phyloP scores from a whole-genome alignment of 2,329 filamentous ascomycete species.

The Microcyclospora pomicola region DNA sequence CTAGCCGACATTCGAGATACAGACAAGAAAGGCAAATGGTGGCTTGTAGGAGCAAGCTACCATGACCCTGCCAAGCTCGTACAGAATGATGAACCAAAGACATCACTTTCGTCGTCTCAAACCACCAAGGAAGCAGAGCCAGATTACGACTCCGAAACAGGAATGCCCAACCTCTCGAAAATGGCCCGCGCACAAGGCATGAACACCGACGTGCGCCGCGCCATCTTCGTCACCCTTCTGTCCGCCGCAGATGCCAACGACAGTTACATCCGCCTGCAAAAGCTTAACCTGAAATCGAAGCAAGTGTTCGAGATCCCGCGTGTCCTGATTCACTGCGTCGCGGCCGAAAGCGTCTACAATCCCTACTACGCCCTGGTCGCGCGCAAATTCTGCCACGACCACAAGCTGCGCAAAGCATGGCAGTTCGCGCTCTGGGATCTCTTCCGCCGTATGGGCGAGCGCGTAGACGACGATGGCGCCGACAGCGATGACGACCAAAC shows the following conservation, averaged over 20 bases:
- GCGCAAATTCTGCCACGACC: slow-evolving; percentile 57
- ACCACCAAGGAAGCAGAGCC: slow-evolving; percentile 26
- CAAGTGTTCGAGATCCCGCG: slow-evolving; percentile 78
- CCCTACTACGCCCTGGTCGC: slow-evolving; percentile 86
- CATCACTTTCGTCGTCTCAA: neutral
- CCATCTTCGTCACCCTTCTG: slow-evolving; percentile 89
- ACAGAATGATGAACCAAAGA: slow-evolving; percentile 8
- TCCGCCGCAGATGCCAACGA: slow-evolving; percentile 74
- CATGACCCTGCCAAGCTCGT: slow-evolving; percentile 26
- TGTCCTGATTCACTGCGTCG: slow-evolving; percentile 76
- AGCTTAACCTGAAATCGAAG: slow-evolving; percentile 71
- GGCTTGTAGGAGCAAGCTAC: slow-evolving; percentile 95
- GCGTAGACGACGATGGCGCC: slow-evolving; percentile 43
- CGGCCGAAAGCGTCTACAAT: slow-evolving; percentile 74
- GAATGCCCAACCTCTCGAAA: slow-evolving; percentile 47
- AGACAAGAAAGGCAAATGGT: slow-evolving; percentile 90
- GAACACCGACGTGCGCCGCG: slow-evolving; percentile 71
- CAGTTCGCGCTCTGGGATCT: slow-evolving; percentile 77
- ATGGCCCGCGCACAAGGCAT: slow-evolving; percentile 73
- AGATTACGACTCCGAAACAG: slow-evolving; percentile 17
- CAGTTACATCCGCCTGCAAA: slow-evolving; percentile 63
- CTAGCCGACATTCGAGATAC: slow-evolving; percentile 70
- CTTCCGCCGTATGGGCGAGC: slow-evolving; percentile 59
- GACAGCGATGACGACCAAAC: slow-evolving; percentile 38
- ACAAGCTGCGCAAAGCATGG: slow-evolving; percentile 67